Evolutionary conservation across 73 alveolate species (phyloP), one percentile per base, ranked within the genome.

Genomic region (Paramecium biaurelia): DNA sequence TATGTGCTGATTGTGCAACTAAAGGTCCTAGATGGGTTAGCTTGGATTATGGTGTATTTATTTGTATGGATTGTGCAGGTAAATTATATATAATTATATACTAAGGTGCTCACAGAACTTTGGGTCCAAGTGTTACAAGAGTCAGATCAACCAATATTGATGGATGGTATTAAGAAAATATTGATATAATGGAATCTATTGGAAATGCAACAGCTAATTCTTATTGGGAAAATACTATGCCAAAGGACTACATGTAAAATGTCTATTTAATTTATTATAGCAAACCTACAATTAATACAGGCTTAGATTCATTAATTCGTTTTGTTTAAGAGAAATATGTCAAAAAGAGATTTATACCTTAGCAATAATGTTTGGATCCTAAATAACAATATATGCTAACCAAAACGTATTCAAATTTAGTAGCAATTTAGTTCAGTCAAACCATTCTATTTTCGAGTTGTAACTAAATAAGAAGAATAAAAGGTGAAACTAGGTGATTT

Each of bases 11-110:
- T 92, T 95, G 98, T 76, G 85, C 92, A 32, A 68, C 93, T 32
- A 89, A 95, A 28, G 93, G 93, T 42, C 98, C 98, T n/a, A 57
- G 95, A 24, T 96, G 98, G 98, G 98, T 97, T 7, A 89, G 96
- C 85, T 85, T 96, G 79, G 95, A 95, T 87, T 92, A 94, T 47
- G 98, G 98, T 10, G 96, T 96, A 7, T 96, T 96, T 85, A 95
- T 96, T 35, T 96, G 98, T 88, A 96, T 96, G 86, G 94, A 95
- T 70, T 96, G 98, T 93, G 85, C 94, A 20, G 94, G 94, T 89
- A 89, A 7, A 20, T 57, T 4, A 11, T 10, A 5, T 1, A 63
- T 30, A 5, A 9, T 28, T 18, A 14, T 34, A 2, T 14, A 34
- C 1, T 89, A 92, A 41, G 98, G 98, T 15, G 93, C 96, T 56